phyloP scores from a whole-genome alignment of 2,329 filamentous ascomycete species.

The Erysiphe pulchra region DNA sequence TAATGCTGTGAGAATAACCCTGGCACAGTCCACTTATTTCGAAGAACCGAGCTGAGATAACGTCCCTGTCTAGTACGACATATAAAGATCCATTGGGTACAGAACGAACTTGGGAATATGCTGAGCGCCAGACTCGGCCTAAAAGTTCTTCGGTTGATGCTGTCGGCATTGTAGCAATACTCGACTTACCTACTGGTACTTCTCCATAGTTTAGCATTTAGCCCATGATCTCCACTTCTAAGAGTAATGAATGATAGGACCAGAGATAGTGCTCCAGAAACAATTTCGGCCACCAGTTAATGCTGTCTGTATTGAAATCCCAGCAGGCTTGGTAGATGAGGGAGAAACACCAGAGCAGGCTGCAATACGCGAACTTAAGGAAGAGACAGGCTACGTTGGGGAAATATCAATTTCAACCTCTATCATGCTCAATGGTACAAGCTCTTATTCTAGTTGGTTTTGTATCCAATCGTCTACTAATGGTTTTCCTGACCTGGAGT shows the following conservation, averaged over 20 bases:
- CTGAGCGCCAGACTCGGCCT: conserved; percentile 43
- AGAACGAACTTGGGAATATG: conserved; percentile 42
- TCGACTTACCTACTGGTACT: conserved; percentile 25
- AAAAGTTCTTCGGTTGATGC: conserved; percentile 37
- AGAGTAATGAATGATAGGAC: conserved; percentile 5
- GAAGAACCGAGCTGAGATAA: conserved; percentile 1
- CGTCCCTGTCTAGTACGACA: conserved; percentile 20
- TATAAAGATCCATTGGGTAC: conserved; percentile 37
- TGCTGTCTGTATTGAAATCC: conserved; percentile 34
- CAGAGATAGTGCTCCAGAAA: conserved; percentile 36
- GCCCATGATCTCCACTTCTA: neutral
- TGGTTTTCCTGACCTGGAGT: neutral
- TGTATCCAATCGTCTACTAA: too few species aligned
- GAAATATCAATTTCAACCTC: conserved; percentile 29
- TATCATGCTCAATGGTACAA: conserved; percentile 33
- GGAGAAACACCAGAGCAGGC: conserved; percentile 34
- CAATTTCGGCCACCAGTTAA: conserved; percentile 38
- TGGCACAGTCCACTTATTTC: neutral
- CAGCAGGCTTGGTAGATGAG: conserved; percentile 35
- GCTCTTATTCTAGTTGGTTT: conserved; percentile 1
- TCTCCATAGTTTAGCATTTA: neutral
- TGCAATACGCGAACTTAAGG: conserved; percentile 35
- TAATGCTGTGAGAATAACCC: conserved; percentile 21
- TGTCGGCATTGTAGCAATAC: conserved; percentile 46
- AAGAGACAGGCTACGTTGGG: conserved; percentile 42